Evolutionary conservation across 331 rosid genomes (phyloP).

Genomic region (Quercus lobata): DNA sequence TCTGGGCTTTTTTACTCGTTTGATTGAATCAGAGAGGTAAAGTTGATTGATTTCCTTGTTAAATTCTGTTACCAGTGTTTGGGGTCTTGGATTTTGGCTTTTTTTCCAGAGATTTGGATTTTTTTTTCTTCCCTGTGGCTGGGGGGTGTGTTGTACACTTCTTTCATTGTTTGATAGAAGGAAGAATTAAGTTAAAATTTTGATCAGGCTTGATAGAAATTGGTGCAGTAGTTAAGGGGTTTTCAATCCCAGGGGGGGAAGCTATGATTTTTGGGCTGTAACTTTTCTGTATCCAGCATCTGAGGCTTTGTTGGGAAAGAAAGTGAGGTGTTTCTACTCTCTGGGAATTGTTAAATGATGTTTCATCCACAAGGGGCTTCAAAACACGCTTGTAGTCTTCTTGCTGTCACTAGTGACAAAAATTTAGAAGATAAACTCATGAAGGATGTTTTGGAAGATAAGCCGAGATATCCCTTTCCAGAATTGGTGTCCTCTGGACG

Average conservation of each 20-base stretch:
- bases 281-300: constrained; percentile 20
- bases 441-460: constrained; percentile 35
- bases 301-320: constrained; percentile 7
- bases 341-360: constrained; percentile 41
- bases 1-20: constrained; percentile 10
- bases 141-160: neutral
- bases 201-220: neutral
- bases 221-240: constrained; percentile 15
- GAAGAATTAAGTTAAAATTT: too few species aligned
- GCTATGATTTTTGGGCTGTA: constrained; percentile 15
- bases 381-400: constrained; percentile 71
- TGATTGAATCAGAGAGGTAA: constrained; percentile 1
- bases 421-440: constrained; percentile 30
- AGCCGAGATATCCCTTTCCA: constrained; percentile 58
- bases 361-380: constrained; percentile 70
- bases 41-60: constrained; percentile 14
- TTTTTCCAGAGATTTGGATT: neutral
- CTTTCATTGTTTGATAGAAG: too few species aligned
- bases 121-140: neutral
- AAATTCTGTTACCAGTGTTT: constrained; percentile 15
- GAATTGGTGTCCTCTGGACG: constrained; percentile 80
- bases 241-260: constrained; percentile 5
- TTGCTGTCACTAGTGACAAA: constrained; percentile 65
- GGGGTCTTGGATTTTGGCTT: neutral
- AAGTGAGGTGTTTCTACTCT: constrained; percentile 13